Conservation (phyloP, 495 filamentous ascomycete species). For the Penicillium angulare region DNA sequence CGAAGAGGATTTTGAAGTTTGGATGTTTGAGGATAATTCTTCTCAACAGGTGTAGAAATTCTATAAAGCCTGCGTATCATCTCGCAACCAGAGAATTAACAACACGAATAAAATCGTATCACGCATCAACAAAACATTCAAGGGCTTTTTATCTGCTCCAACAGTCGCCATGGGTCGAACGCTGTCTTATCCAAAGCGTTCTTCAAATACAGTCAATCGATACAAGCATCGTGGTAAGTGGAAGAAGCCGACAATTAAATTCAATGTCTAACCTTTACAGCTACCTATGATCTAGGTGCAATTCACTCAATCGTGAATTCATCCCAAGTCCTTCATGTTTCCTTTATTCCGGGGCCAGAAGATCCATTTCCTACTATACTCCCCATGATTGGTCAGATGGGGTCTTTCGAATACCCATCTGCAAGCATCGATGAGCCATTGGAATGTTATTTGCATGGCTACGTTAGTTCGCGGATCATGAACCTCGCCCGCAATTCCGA, state of each 20-base stretch:
- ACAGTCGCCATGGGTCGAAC: slow-evolving; percentile 42
- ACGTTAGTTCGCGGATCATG: slow-evolving; percentile 77
- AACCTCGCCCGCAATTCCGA: slow-evolving; percentile 55
- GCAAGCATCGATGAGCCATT: slow-evolving; percentile 62
- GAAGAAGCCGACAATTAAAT: too few relatives aligned
- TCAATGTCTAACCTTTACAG: too few relatives aligned
- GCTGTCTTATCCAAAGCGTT: slow-evolving; percentile 66
- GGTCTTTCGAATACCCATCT: slow-evolving; percentile 62
- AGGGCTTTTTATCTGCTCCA: too few relatives aligned
- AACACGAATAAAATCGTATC: too few relatives aligned
- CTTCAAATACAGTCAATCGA: slow-evolving; percentile 70
- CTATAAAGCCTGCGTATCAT: too few relatives aligned
- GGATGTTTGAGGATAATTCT: too few relatives aligned
- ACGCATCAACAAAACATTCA: too few relatives aligned
- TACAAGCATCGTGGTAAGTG: slow-evolving; percentile 62
- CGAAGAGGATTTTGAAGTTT: too few relatives aligned
- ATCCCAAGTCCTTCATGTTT: slow-evolving; percentile 78
- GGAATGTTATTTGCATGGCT: slow-evolving; percentile 86
- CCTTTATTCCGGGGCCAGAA: slow-evolving; percentile 62
- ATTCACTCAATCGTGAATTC: slow-evolving; percentile 82
- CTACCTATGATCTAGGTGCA: slow-evolving; percentile 68
- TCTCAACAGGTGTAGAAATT: too few relatives aligned
- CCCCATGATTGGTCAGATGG: slow-evolving; percentile 89
- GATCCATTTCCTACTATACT: slow-evolving; percentile 74
- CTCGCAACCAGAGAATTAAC: too few relatives aligned